Conservation (phyloP, 73 alveolate genomes). For the Symbiodinium natans region DNA sequence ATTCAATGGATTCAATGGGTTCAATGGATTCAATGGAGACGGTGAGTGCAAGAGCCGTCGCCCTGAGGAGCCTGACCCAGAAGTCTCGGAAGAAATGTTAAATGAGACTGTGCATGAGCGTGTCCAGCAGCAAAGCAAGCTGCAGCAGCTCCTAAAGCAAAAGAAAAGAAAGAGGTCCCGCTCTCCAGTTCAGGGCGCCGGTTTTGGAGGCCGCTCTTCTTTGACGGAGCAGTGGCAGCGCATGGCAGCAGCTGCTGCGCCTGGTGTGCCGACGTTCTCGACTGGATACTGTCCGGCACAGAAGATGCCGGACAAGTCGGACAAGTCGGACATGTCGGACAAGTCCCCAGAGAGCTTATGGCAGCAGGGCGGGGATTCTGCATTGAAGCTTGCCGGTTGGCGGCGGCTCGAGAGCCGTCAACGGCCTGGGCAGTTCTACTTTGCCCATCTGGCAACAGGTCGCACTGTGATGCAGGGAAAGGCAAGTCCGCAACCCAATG, state of each 20-base stretch:
- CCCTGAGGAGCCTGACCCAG: background rate
- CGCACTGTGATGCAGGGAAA: slow-evolving; percentile 7
- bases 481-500: background rate
- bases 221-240: slow-evolving; percentile 22
- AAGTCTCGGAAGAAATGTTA: background rate
- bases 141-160: background rate
- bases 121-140: background rate
- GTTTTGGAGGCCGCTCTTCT: background rate
- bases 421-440: slow-evolving; percentile 42
- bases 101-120: background rate
- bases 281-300: too few species aligned
- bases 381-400: slow-evolving; percentile 44
- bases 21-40: too few species aligned
- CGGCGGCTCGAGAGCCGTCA: slow-evolving; percentile 70
- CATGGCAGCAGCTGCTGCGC: slow-evolving; percentile 17
- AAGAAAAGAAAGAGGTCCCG: background rate
- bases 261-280: background rate
- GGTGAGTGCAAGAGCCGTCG: background rate
- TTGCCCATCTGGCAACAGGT: slow-evolving; percentile 69
- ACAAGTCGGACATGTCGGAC: too few species aligned
- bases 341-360: slow-evolving; percentile 7
- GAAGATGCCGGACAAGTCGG: too few species aligned
- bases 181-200: background rate
- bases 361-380: slow-evolving; percentile 7
- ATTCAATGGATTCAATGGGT: too few species aligned